Evolutionary conservation across 257 asterid genomes (phyloP), one percentile per base, ranked within the genome.

Genomic region (Nicotiana attenuata): DNA sequence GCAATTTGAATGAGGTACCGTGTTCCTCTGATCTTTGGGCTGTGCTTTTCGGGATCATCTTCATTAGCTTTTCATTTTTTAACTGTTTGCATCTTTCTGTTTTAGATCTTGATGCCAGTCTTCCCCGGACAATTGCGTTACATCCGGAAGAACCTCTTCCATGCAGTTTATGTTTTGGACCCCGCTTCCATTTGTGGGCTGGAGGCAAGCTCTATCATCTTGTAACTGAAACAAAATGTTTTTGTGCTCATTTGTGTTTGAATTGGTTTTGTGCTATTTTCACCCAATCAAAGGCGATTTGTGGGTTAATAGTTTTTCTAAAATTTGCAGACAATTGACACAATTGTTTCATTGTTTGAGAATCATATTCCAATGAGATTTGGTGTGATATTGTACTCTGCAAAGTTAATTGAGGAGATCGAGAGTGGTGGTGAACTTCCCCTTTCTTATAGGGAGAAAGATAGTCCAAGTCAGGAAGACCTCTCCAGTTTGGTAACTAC

Each of bases 41-140:
- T 56, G 63, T 57, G 71, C 76, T 24, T 77, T 31, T 33, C 10
- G 60, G 31, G 16, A 41, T 52, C 13, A 41, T 41, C 24, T 45
- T 76, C 28, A 85, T 47, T 80, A 20, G 19, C 80, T 8, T 10
- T 29, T 85, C 59, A 57, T 84, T 80, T 83, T 75, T 63, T 75
- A 15, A 75, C 63, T 47, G 33, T 15, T 15, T 8, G 24, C 73
- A 81, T 86, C 75, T 77, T 76, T 57, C 52, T n/a, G 86, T 50
- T 67, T 24, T 87, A 96, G 99, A 87, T 96, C 85, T 84, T 96
- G 93, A 96, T 96, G 99, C 99, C 99, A 61, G 99, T 92, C 87
- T 96, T 84, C 89, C 99, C 99, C 86, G 99, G 99, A 81, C 99
- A 96, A 93, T 76, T 96, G 85, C 98, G 97, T 47, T 93, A 96